A percentile compares a stretch with the other conserved stretches of the same genome.
Conservation (phyloP, 108 stramenopile species). For the Pseudonitzschia multiseries region DNA sequence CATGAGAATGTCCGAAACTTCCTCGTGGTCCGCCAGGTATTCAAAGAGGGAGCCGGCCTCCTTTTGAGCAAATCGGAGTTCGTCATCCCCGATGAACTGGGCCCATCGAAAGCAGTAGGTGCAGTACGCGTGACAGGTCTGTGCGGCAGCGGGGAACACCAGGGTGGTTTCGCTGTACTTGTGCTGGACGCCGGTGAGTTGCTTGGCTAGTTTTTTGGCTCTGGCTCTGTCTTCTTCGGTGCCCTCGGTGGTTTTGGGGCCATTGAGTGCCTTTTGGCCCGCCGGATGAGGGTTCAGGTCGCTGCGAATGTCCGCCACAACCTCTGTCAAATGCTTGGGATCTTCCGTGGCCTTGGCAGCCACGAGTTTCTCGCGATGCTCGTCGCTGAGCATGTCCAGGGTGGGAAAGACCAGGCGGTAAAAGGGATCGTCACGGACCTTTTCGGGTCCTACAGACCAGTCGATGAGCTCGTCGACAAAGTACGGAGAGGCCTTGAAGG, state of each 20-base stretch:
- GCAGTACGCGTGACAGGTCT: slow-evolving; percentile 66
- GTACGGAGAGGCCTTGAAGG: slow-evolving; percentile 61
- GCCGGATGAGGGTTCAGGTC: slow-evolving; percentile 67
- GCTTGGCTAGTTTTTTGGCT: neutral
- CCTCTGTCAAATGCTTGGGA: slow-evolving; percentile 33
- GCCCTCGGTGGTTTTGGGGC: slow-evolving; percentile 35
- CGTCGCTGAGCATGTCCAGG: slow-evolving; percentile 45
- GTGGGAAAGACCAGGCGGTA: slow-evolving; percentile 56
- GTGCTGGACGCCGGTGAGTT: slow-evolving; percentile 59
- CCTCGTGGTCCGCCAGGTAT: slow-evolving; percentile 46
- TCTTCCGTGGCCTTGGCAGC: slow-evolving; percentile 40
- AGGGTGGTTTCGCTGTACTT: slow-evolving; percentile 63
- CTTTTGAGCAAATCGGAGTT: slow-evolving; percentile 61
- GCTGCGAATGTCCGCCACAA: slow-evolving; percentile 45
- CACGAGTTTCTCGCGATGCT: slow-evolving; percentile 37
- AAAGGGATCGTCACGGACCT: slow-evolving; percentile 50
- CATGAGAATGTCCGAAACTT: slow-evolving; percentile 60
- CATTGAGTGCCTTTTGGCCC: slow-evolving; percentile 62
- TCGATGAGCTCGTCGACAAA: slow-evolving; percentile 58
- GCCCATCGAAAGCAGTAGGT: slow-evolving; percentile 75
- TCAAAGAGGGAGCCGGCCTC: slow-evolving; percentile 49
- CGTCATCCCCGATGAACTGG: slow-evolving; percentile 59
- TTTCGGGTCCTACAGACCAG: slow-evolving; percentile 39
- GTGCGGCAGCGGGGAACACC: slow-evolving; percentile 58
- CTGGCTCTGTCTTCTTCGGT: neutral